Evolutionary conservation across 139 green algal species (phyloP).

Genomic region (Ettlia oleoabundans): DNA sequence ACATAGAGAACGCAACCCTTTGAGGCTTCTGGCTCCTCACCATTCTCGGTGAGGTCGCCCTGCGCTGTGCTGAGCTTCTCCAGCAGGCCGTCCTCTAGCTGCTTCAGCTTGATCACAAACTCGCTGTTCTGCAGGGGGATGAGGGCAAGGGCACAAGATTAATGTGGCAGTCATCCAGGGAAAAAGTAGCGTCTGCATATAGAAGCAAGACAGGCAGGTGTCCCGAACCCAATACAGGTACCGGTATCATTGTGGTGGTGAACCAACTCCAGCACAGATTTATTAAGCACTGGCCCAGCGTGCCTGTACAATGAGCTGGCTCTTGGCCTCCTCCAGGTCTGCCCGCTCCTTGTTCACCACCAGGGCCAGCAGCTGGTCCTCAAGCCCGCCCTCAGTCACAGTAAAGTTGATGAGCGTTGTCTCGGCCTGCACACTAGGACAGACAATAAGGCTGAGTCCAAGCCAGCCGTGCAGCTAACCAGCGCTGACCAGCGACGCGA

Average conservation of each 20-base stretch:
- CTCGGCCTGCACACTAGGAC: slow-evolving; percentile 61
- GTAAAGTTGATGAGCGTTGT: slow-evolving; percentile 92
- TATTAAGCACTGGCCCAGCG: neutral
- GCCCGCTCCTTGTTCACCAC: slow-evolving; percentile 88
- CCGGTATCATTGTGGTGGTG: too few species aligned
- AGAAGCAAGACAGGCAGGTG: too few species aligned
- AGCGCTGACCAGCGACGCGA: neutral
- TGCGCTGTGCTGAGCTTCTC: slow-evolving; percentile 82
- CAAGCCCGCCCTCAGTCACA: slow-evolving; percentile 88
- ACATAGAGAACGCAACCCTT: too few species aligned
- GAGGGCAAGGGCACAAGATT: neutral
- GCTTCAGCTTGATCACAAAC: slow-evolving; percentile 87
- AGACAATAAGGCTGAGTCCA: neutral
- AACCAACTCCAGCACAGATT: slow-evolving; percentile 45
- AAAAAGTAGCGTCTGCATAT: too few species aligned
- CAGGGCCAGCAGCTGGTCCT: slow-evolving; percentile 90
- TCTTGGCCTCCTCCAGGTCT: slow-evolving; percentile 78
- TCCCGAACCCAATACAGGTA: too few species aligned
- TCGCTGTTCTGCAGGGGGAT: slow-evolving; percentile 53
- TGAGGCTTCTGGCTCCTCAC: neutral
- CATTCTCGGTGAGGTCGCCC: slow-evolving; percentile 92
- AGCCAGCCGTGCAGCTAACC: neutral
- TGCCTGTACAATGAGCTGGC: slow-evolving; percentile 72
- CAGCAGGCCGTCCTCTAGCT: slow-evolving; percentile 91
- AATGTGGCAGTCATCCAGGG: too few species aligned